Evolutionary conservation across 1,139 yeast genomes (phyloP).

Genomic region (Saccharomyces uvarum): DNA sequence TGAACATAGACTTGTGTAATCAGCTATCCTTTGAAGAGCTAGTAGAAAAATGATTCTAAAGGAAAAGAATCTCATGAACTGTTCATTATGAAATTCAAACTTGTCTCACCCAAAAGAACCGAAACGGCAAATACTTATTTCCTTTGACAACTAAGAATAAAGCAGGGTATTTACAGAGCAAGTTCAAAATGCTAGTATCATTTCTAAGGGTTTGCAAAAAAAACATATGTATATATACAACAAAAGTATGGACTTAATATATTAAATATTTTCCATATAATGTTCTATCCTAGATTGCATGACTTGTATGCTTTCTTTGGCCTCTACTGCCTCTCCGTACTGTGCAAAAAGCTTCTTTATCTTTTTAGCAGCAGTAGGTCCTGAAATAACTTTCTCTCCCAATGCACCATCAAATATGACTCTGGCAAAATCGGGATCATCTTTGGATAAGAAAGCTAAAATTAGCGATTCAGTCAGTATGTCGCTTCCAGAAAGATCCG

Average conservation of each 20-base stretch:
- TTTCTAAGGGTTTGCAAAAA: background rate
- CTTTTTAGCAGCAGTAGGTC: constrained; percentile 38
- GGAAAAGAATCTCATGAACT: background rate
- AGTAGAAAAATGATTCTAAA: background rate
- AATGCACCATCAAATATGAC: constrained; percentile 52
- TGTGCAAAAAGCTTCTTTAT: constrained; percentile 44
- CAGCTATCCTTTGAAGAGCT: background rate
- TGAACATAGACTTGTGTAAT: background rate
- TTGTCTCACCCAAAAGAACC: background rate
- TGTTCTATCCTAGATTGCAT: constrained; percentile 15
- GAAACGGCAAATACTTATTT: background rate
- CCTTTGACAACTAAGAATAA: background rate
- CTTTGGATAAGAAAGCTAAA: constrained; percentile 40
- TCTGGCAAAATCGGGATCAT: constrained; percentile 57
- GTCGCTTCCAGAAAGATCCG: constrained; percentile 41
- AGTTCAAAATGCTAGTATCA: background rate
- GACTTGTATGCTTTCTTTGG: constrained; percentile 9
- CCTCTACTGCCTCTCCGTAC: constrained; percentile 48
- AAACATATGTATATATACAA: background rate
- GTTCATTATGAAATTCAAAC: background rate
- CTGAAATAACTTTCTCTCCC: constrained; percentile 37
- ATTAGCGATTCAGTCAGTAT: constrained; percentile 48
- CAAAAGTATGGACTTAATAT: background rate
- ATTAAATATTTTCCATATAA: constrained; percentile 12
- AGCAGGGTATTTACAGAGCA: too few species aligned